These are phyloP conservation scores for Apiotrichum akiyoshidainum DNA, from an alignment of 1,284 basidiomycete species.

Conservation along the genomic window DNA sequence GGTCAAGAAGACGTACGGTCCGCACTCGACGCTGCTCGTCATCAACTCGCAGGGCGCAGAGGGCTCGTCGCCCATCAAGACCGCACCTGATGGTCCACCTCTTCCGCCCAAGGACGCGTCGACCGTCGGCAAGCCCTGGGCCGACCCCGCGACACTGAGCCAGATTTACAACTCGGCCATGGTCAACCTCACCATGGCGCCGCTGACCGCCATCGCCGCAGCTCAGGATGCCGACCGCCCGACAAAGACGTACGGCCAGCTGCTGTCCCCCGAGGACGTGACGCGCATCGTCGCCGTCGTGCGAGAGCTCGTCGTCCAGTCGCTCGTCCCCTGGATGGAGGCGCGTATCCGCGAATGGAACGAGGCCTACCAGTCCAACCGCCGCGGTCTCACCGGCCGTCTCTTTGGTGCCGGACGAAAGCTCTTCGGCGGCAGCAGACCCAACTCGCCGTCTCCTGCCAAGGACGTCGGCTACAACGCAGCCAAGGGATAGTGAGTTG, in stretches of 20 bases:
- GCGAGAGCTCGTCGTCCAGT: slow-evolving; percentile 86
- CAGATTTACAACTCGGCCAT: slow-evolving; percentile 45
- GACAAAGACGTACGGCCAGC: slow-evolving; percentile 38
- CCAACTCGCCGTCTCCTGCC: slow-evolving; percentile 41
- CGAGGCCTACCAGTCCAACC: slow-evolving; percentile 79
- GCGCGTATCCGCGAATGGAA: slow-evolving; percentile 90
- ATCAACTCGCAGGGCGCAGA: slow-evolving; percentile 41
- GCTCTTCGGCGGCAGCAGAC: slow-evolving; percentile 52
- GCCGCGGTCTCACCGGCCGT: slow-evolving; percentile 81
- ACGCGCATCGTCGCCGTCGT: slow-evolving; percentile 75
- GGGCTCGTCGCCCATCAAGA: neutral
- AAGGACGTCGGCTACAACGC: slow-evolving; percentile 40
- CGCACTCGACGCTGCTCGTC: slow-evolving; percentile 48
- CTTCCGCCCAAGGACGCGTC: slow-evolving; percentile 31
- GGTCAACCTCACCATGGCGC: slow-evolving; percentile 39
- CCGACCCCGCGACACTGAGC: slow-evolving; percentile 30
- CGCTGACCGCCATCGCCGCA: slow-evolving; percentile 25
- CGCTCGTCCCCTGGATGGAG: slow-evolving; percentile 94
- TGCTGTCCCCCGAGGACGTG: slow-evolving; percentile 72
- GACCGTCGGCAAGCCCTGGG: slow-evolving; percentile 23
- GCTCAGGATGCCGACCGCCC: slow-evolving; percentile 13
- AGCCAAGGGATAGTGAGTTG: slow-evolving; percentile 45
- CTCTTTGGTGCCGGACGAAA: slow-evolving; percentile 69
- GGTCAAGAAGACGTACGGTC: slow-evolving; percentile 49
- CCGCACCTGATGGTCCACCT: slow-evolving; percentile 24